These are phyloP conservation scores for Talaromyces ruber DNA, from an alignment of 495 filamentous ascomycete species.

Conservation along the genomic window DNA sequence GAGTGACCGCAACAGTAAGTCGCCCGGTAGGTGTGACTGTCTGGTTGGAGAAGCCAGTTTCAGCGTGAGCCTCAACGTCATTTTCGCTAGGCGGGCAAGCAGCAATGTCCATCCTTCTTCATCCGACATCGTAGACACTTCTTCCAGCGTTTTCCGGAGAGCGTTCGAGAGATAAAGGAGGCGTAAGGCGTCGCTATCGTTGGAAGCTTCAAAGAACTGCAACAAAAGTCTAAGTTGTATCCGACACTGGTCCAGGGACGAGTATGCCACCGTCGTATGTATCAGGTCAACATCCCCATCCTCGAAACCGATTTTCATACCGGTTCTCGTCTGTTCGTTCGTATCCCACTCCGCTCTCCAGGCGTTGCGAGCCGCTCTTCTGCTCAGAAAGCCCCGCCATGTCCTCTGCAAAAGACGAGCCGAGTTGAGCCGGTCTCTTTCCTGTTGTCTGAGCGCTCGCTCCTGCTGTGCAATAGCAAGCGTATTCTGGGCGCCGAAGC, in stretches of 20 bases:
- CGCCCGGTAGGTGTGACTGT: slow-evolving; percentile 16
- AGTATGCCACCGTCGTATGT: slow-evolving; percentile 27
- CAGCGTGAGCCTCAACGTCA: slow-evolving; percentile 33
- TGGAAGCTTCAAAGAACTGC: slow-evolving; percentile 36
- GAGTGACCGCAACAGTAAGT: slow-evolving; percentile 29
- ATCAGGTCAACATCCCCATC: background rate
- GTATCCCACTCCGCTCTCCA: slow-evolving; percentile 67
- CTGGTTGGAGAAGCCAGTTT: slow-evolving; percentile 15
- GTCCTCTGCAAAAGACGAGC: slow-evolving; percentile 64
- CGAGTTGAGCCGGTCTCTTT: slow-evolving; percentile 71
- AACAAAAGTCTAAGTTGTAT: slow-evolving; percentile 38
- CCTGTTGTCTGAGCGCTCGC: slow-evolving; percentile 67
- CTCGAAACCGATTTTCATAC: slow-evolving; percentile 11
- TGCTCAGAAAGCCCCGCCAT: slow-evolving; percentile 72
- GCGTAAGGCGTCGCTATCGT: slow-evolving; percentile 30
- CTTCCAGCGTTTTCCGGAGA: slow-evolving; percentile 30
- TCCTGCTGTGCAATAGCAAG: slow-evolving; percentile 82
- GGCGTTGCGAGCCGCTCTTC: slow-evolving; percentile 43
- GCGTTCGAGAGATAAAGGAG: slow-evolving; percentile 36
- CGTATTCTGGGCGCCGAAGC: slow-evolving; percentile 60
- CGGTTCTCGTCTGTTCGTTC: slow-evolving; percentile 20
- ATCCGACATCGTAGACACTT: slow-evolving; percentile 28
- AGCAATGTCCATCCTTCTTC: slow-evolving; percentile 40
- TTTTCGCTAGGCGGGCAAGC: slow-evolving; percentile 35
- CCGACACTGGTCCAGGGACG: slow-evolving; percentile 36